These are phyloP conservation scores for Aethionema arabicum DNA, from an alignment of 345 rosid genomes.

Conservation along the genomic window DNA sequence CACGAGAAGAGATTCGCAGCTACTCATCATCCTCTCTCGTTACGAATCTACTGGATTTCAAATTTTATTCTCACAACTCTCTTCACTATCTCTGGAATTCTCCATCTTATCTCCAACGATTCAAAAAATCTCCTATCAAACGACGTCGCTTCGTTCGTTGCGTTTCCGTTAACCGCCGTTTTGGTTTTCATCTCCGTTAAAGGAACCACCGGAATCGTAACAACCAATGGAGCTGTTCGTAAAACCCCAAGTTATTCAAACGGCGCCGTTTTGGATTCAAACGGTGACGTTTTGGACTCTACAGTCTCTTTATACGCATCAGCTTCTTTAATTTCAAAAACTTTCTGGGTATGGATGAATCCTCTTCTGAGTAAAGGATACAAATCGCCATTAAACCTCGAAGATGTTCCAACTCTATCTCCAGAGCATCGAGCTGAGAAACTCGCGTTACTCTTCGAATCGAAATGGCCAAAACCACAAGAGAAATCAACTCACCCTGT, in stretches of 20 bases:
- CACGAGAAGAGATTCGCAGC: slow-evolving; percentile 75
- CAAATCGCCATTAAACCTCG: slow-evolving; percentile 67
- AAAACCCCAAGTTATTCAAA: slow-evolving; percentile 14
- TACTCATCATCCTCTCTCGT: slow-evolving; percentile 52
- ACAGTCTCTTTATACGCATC: slow-evolving; percentile 61
- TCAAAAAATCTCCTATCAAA: slow-evolving; percentile 42
- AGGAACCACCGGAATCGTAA: slow-evolving; percentile 68
- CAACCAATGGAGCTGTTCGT: background rate
- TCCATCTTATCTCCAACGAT: slow-evolving; percentile 43
- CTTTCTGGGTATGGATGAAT: slow-evolving; percentile 97
- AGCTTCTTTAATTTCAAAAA: slow-evolving; percentile 64
- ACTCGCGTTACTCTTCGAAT: slow-evolving; percentile 61
- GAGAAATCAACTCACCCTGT: slow-evolving; percentile 73
- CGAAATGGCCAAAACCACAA: slow-evolving; percentile 76
- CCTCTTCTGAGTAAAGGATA: slow-evolving; percentile 81
- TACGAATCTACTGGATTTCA: slow-evolving; percentile 63
- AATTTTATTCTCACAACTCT: slow-evolving; percentile 45
- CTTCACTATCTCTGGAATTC: slow-evolving; percentile 56
- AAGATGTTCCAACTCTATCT: slow-evolving; percentile 73
- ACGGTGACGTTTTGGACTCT: slow-evolving; percentile 40
- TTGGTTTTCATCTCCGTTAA: slow-evolving; percentile 52
- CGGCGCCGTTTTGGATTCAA: slow-evolving; percentile 43
- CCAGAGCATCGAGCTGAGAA: slow-evolving; percentile 75
- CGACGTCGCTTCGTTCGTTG: slow-evolving; percentile 53
- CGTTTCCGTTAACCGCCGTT: slow-evolving; percentile 55